Evolutionary conservation across 805 yeast species (phyloP).

Genomic region (Blastobotrys parvus): DNA sequence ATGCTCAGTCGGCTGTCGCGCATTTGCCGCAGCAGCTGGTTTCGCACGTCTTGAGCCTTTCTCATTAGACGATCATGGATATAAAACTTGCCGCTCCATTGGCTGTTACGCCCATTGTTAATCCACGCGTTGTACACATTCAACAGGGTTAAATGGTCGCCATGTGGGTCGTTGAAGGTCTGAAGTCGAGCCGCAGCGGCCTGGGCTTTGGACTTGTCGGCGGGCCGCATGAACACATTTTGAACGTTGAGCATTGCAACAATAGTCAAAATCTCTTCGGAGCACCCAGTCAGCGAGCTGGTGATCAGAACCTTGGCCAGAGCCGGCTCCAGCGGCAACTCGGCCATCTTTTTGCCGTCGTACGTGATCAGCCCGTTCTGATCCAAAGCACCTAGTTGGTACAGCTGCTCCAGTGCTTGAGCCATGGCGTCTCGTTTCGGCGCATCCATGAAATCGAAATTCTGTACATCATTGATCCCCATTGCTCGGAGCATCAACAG

Average conservation of each 20-base stretch:
- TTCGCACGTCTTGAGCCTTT: constrained; percentile 60
- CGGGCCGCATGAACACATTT: constrained; percentile 61
- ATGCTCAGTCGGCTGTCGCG: constrained; percentile 23
- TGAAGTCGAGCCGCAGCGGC: constrained; percentile 59
- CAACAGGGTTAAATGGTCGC: constrained; percentile 74
- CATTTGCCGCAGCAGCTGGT: constrained; percentile 53
- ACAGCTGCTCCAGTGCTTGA: constrained; percentile 71
- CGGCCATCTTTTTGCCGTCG: constrained; percentile 79
- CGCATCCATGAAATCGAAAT: constrained; percentile 85
- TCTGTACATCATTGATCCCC: constrained; percentile 74
- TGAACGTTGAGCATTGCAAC: constrained; percentile 80
- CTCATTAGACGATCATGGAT: constrained; percentile 66
- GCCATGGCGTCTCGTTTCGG: constrained; percentile 70
- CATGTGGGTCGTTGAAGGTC: constrained; percentile 44
- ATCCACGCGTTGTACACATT: constrained; percentile 75
- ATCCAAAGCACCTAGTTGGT: constrained; percentile 79
- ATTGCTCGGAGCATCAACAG: constrained; percentile 69
- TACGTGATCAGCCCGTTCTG: constrained; percentile 69
- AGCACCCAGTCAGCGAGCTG: constrained; percentile 53
- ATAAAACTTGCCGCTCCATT: constrained; percentile 83
- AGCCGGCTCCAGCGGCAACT: constrained; percentile 88
- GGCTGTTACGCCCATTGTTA: constrained; percentile 52
- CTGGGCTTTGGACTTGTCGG: constrained; percentile 44
- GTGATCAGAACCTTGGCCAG: constrained; percentile 66
- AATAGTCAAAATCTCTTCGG: constrained; percentile 61